Evolutionary conservation across 129 eudicot species (phyloP).

Genomic region (Flaveria ramosissima): DNA sequence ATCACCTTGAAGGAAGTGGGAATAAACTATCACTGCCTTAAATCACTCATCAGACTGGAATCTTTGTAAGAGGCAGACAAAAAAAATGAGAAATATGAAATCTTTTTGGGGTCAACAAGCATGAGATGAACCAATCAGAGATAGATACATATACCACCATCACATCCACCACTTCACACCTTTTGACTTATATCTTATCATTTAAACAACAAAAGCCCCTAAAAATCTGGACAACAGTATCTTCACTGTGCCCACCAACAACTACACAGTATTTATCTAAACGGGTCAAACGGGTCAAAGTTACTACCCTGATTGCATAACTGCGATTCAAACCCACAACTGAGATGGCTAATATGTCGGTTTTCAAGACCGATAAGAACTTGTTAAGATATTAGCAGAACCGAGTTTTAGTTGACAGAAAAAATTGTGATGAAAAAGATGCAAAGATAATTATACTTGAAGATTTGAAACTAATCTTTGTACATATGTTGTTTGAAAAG

Average conservation of each 20-base stretch:
- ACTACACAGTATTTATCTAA: too few species aligned
- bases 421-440: conserved; percentile 18
- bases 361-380: neutral
- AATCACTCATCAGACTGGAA: conserved; percentile 36
- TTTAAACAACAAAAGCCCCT: conserved; percentile 37
- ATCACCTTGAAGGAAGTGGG: too few species aligned
- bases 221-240: conserved; percentile 28
- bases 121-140: conserved; percentile 25
- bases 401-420: conserved; percentile 2
- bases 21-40: conserved; percentile 11
- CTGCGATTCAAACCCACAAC: neutral
- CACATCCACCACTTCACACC: conserved; percentile 27
- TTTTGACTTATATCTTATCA: conserved; percentile 36
- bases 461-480: conserved; percentile 32
- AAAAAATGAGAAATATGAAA: conserved; percentile 30
- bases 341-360: neutral
- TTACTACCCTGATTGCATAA: too few species aligned
- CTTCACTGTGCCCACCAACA: conserved; percentile 25
- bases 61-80: conserved; percentile 29
- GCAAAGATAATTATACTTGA: conserved; percentile 21
- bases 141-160: conserved; percentile 27
- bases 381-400: conserved; percentile 7
- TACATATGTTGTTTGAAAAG: conserved; percentile 32
- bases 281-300: too few species aligned
- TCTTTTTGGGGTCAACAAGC: conserved; percentile 31